phyloP scores from a whole-genome alignment of 139 green algal genomes.

The Chlamydomonas schloesseri region DNA sequence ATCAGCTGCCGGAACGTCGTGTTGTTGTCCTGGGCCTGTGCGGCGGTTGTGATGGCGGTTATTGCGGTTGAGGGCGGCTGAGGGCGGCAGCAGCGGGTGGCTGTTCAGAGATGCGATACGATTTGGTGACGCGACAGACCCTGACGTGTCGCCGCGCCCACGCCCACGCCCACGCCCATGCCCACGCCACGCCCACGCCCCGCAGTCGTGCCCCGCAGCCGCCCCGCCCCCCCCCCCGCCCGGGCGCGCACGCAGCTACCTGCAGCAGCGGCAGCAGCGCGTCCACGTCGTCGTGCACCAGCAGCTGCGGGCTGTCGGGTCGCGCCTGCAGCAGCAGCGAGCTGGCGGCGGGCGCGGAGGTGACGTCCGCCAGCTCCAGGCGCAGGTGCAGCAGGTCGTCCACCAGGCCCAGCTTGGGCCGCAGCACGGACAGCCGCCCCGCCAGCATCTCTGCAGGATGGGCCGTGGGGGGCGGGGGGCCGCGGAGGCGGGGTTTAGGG shows the following conservation, averaged over 20 bases:
- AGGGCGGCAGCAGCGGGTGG: too few relatives aligned
- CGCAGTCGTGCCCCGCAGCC: too few relatives aligned
- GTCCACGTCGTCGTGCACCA: constrained; percentile 32
- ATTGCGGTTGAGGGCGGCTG: background rate
- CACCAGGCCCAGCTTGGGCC: constrained; percentile 42
- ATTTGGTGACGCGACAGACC: too few relatives aligned
- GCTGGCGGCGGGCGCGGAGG: background rate
- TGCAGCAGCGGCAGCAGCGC: constrained; percentile 54
- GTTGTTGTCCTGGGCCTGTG: constrained; percentile 46
- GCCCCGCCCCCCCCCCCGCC: background rate
- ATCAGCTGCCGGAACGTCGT: constrained; percentile 43
- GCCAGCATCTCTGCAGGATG: constrained; percentile 16
- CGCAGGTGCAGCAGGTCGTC: constrained; percentile 44
- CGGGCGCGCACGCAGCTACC: too few relatives aligned
- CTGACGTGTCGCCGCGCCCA: too few relatives aligned
- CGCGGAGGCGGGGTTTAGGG: background rate
- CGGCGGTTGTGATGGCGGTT: too few relatives aligned
- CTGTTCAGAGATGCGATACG: background rate
- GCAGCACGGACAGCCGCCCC: constrained; percentile 41
- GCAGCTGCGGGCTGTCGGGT: constrained; percentile 8
- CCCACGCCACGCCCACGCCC: too few relatives aligned
- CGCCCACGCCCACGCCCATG: too few relatives aligned
- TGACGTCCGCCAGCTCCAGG: constrained; percentile 52
- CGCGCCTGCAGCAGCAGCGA: constrained; percentile 41
- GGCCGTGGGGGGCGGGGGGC: too few relatives aligned